Base-by-base conservation (phyloP, 1,139 yeast species). In the Keqinozyma sinolaborantium region DNA sequence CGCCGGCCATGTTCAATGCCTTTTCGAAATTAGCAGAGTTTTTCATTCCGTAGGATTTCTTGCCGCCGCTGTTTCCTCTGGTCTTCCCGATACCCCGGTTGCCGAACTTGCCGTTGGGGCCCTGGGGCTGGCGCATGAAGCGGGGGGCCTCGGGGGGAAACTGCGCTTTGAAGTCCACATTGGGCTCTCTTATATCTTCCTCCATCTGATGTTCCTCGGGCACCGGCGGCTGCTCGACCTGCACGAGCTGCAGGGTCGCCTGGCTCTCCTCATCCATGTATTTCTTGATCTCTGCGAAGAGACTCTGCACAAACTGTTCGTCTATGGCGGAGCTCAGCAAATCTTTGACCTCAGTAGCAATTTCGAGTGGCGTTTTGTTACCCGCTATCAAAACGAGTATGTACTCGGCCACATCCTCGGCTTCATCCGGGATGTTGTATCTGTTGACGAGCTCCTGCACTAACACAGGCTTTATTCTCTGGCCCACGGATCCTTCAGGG, bases 321-420 rank as follows among this genome's bases (percentile, higher is more conserved):
- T 78, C 74, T 25, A 84, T 74, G 7, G 76, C 74, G 26, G 79
- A 73, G 31, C 84, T 87, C 39, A 84, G 77, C 32, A 85, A 61
- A 26, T 78, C 77, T 24, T 73, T 62, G 25, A 87, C 70, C 51
- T 87, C 95, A 7, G 59, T 56, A 5, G 77, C 70, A 28, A 86
- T 82, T 40, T 83, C 86, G 7, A 65, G 69, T 8, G 80, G 73
- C 4, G 79, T 60, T 50, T 84, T 81, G 44, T 81, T 78, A 47
- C 84, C 84, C 16, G 83, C 79, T 36, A 86, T 79, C 61, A 86
- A 67, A 35, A 84, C 73, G 14, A 81, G 73, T 38, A 87, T 78
- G 51, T 78, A 87, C 51, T 87, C 95, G 11, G 95, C 86, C 25
- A 84, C 83, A 51, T 83, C 87, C 28, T 68, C 77, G 20, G 86